Percentiles rank a stretch among this genome's conserved stretches.
Evolutionary conservation across 2,329 filamentous ascomycete species (phyloP).

Genomic region (Cordyceps militaris): DNA sequence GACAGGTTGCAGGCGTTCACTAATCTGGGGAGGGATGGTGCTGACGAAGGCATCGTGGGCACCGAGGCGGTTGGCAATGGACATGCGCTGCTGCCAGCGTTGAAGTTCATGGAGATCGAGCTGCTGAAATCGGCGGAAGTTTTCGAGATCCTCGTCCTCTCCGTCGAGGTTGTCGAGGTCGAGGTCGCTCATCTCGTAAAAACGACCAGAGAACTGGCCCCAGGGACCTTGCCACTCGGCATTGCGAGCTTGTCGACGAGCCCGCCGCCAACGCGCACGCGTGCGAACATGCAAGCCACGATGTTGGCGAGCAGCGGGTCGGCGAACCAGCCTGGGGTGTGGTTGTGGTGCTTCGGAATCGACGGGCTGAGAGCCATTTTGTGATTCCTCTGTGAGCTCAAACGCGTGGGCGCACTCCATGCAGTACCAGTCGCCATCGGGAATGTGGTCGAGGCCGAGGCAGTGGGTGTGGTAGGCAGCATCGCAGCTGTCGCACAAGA

Average conservation of each 20-base stretch:
- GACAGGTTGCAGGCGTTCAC: conserved; percentile 51
- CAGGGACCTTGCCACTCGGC: conserved; percentile 87
- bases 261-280: conserved; percentile 48
- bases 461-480: conserved; percentile 88
- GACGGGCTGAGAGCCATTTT: conserved; percentile 27
- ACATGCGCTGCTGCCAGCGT: conserved; percentile 77
- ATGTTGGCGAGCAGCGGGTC: conserved; percentile 26
- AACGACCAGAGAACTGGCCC: conserved; percentile 54
- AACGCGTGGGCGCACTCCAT: conserved; percentile 63
- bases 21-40: conserved; percentile 49
- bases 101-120: conserved; percentile 54
- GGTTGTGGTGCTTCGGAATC: conserved; percentile 19
- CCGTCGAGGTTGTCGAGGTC: conserved; percentile 36
- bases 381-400: conserved; percentile 26
- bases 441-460: conserved; percentile 71
- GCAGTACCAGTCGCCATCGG: conserved; percentile 82
- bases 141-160: conserved; percentile 65
- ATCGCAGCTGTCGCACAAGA: conserved; percentile 89
- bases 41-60: conserved; percentile 65
- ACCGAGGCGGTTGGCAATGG: conserved; percentile 73
- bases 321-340: conserved; percentile 23
- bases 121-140: conserved; percentile 47
- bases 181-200: conserved; percentile 50
- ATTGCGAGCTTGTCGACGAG: conserved; percentile 57
- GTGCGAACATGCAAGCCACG: conserved; percentile 42